These are phyloP conservation scores for Yueomyces sp. DNA, from an alignment of 805 yeast species.

Conservation along the genomic window DNA sequence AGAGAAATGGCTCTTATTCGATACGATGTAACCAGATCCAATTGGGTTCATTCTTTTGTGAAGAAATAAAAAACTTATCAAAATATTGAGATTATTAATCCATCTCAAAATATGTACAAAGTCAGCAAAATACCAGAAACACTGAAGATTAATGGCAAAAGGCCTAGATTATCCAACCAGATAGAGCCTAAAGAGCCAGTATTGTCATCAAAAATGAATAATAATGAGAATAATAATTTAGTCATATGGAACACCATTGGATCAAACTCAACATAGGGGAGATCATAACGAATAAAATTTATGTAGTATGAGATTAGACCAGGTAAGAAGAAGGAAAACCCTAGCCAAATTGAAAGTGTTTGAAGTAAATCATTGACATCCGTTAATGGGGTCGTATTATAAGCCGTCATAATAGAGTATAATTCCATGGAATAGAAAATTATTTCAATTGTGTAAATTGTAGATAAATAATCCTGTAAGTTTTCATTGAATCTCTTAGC, in stretches of 20 bases:
- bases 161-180: constrained; percentile 7
- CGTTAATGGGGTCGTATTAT: background rate
- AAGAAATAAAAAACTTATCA: too few relatives aligned
- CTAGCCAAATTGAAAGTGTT: constrained; percentile 8
- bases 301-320: constrained; percentile 14
- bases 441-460: constrained; percentile 10
- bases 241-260: constrained; percentile 20
- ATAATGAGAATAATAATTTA: constrained; percentile 12
- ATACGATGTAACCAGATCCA: too few relatives aligned
- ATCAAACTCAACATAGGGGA: constrained; percentile 13
- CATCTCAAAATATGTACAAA: constrained; percentile 11
- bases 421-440: constrained; percentile 13
- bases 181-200: background rate
- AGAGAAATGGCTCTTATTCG: too few relatives aligned
- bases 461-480: constrained; percentile 16
- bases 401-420: background rate
- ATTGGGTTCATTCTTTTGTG: too few relatives aligned
- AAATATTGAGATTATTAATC: too few relatives aligned
- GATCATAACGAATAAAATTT: constrained; percentile 21
- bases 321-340: constrained; percentile 10
- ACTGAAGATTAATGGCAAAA: constrained; percentile 13
- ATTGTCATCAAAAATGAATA: background rate
- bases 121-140: constrained; percentile 12
- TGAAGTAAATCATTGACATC: constrained; percentile 3
- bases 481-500: constrained; percentile 10